Conservation (phyloP, 208 protist genomes). For the Leptomonas pyrrhocoris region DNA sequence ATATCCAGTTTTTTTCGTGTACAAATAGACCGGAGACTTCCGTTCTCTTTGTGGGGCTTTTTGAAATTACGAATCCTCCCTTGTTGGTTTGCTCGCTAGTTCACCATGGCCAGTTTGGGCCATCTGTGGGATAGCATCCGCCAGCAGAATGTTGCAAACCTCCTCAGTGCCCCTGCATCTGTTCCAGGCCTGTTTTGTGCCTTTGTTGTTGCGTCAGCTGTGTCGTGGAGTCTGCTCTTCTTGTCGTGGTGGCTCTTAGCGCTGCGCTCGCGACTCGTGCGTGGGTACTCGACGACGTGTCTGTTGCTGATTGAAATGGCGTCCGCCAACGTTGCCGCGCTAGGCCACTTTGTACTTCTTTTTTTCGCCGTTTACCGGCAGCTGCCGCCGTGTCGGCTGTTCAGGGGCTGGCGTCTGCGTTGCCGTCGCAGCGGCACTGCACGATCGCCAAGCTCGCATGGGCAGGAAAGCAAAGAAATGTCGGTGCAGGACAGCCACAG, state of each 20-base stretch:
- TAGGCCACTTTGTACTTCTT: slow-evolving; percentile 6
- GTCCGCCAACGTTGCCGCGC: not conserved
- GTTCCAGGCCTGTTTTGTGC: not conserved
- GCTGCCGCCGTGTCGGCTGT: not conserved
- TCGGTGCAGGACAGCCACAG: not conserved
- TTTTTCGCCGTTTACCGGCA: slow-evolving; percentile 4
- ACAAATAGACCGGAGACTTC: too few relatives aligned
- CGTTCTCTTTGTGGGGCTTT: too few relatives aligned
- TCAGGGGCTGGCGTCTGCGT: not conserved
- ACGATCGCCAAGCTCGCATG: not conserved
- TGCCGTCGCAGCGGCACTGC: not conserved
- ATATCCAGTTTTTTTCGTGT: too few relatives aligned
- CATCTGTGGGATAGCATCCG: not conserved
- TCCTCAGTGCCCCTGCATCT: not conserved
- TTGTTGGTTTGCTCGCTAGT: not conserved
- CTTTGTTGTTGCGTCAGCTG: not conserved
- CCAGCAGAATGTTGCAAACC: not conserved
- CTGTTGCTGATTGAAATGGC: slow-evolving; percentile 1
- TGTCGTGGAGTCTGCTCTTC: not conserved
- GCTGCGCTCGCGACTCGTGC: slow-evolving; percentile 17
- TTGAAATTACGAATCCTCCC: not conserved
- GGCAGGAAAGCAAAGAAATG: not conserved
- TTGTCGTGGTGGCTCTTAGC: slow-evolving; percentile 6
- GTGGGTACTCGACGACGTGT: slow-evolving; percentile 1
- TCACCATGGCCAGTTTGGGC: not conserved